These are phyloP conservation scores for Russula compacta DNA, from an alignment of 768 basidiomycete genomes.

Conservation along the genomic window DNA sequence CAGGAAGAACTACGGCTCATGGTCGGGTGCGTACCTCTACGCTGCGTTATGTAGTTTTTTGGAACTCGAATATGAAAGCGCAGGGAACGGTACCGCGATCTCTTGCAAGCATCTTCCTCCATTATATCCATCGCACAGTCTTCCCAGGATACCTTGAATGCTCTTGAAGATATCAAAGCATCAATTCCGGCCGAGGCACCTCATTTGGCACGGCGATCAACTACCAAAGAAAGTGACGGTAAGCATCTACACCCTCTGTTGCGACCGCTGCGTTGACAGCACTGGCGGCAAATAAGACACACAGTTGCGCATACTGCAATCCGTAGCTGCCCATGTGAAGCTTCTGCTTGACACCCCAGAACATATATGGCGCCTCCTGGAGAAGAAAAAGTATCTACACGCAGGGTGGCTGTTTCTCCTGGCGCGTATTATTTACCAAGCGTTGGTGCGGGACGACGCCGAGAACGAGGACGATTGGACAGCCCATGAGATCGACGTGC, in stretches of 20 bases:
- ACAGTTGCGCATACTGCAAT: constrained; percentile 59
- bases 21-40: constrained; percentile 69
- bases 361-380: constrained; percentile 81
- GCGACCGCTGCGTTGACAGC: neutral
- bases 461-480: constrained; percentile 56
- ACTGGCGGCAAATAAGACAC: constrained; percentile 36
- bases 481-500: constrained; percentile 50
- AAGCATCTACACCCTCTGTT: neutral
- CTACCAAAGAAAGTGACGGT: constrained; percentile 17
- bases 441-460: constrained; percentile 53
- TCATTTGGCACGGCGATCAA: constrained; percentile 1
- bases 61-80: constrained; percentile 43
- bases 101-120: constrained; percentile 77
- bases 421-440: constrained; percentile 74
- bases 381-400: constrained; percentile 66
- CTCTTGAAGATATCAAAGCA: constrained; percentile 52
- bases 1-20: constrained; percentile 81
- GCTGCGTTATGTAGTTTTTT: constrained; percentile 7
- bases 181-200: constrained; percentile 32
- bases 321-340: constrained; percentile 82
- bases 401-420: constrained; percentile 87
- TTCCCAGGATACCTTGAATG: constrained; percentile 52
- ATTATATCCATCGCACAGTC: constrained; percentile 71
- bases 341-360: constrained; percentile 89
- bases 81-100: constrained; percentile 85